Conservation (phyloP, 257 asterid genomes). For the Pogostemon cablin region DNA sequence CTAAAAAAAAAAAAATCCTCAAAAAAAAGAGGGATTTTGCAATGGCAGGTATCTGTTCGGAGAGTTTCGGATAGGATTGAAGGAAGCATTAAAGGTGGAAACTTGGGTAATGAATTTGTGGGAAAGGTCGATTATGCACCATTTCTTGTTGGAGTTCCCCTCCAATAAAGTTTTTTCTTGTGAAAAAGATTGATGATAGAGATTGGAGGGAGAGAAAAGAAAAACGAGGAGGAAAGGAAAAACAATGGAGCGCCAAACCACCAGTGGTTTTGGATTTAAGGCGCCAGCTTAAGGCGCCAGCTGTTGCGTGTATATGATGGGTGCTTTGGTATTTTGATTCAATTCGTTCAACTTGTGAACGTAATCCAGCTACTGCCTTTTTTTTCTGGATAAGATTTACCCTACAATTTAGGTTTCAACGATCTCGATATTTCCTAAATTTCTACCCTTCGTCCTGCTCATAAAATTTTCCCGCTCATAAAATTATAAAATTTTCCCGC, state of each 20-base stretch:
- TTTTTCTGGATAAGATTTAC: slow-evolving; percentile 12
- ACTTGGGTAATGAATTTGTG: slow-evolving; percentile 26
- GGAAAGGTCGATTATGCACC: slow-evolving; percentile 25
- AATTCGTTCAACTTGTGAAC: slow-evolving; percentile 6
- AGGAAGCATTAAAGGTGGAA: slow-evolving; percentile 45
- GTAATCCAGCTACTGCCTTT: background rate
- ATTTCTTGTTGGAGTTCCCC: slow-evolving; percentile 28
- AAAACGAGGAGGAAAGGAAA: background rate
- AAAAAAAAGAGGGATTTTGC: background rate
- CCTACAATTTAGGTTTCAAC: slow-evolving; percentile 10
- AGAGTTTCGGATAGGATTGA: slow-evolving; percentile 42
- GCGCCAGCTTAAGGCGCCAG: slow-evolving; percentile 36
- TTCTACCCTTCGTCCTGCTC: no score
- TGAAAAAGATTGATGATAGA: slow-evolving; percentile 15
- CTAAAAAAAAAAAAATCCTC: background rate
- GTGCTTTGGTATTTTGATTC: background rate
- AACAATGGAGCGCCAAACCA: slow-evolving; percentile 32
- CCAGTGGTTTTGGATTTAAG: slow-evolving; percentile 39
- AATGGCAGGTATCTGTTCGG: slow-evolving; percentile 8
- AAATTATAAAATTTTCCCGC: no score
- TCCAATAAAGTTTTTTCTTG: slow-evolving; percentile 14
- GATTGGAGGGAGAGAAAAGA: background rate
- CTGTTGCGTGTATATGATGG: no score
- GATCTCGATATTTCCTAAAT: background rate
- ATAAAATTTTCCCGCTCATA: no score